phyloP scores from a whole-genome alignment of 306 rosid species.

The Vigna mungo region DNA sequence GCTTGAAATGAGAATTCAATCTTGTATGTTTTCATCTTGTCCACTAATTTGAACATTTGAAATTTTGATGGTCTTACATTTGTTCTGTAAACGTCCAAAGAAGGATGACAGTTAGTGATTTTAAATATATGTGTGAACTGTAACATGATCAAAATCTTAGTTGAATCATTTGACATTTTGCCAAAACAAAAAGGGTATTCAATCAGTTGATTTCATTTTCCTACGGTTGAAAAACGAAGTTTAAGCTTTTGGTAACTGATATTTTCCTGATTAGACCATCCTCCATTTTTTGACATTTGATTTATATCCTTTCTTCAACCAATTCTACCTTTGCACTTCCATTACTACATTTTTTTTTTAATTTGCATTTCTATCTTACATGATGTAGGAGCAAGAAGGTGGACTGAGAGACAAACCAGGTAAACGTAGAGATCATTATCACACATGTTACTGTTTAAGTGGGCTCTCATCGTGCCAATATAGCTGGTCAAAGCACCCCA shows the following conservation, averaged over 20 bases:
- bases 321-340: not conserved
- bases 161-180: not conserved
- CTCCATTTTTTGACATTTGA: slow-evolving; percentile 7
- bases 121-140: slow-evolving; percentile 5
- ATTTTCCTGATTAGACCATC: not conserved
- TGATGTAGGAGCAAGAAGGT: slow-evolving; percentile 73
- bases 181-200: not conserved
- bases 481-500: slow-evolving; percentile 63
- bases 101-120: not conserved
- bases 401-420: slow-evolving; percentile 94
- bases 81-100: not conserved
- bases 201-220: slow-evolving; percentile 11
- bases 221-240: not conserved
- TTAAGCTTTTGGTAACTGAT: slow-evolving; percentile 7
- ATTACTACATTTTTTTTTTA: not conserved
- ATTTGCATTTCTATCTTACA: slow-evolving; percentile 35
- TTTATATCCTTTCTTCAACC: slow-evolving; percentile 18
- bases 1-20: slow-evolving; percentile 36
- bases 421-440: slow-evolving; percentile 75
- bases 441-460: slow-evolving; percentile 92
- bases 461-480: slow-evolving; percentile 88
- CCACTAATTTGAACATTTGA: slow-evolving; percentile 13
- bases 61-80: slow-evolving; percentile 22
- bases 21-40: slow-evolving; percentile 27
- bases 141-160: not conserved